phyloP scores from a whole-genome alignment of 805 yeast species.

The Clavispora asparagi region DNA sequence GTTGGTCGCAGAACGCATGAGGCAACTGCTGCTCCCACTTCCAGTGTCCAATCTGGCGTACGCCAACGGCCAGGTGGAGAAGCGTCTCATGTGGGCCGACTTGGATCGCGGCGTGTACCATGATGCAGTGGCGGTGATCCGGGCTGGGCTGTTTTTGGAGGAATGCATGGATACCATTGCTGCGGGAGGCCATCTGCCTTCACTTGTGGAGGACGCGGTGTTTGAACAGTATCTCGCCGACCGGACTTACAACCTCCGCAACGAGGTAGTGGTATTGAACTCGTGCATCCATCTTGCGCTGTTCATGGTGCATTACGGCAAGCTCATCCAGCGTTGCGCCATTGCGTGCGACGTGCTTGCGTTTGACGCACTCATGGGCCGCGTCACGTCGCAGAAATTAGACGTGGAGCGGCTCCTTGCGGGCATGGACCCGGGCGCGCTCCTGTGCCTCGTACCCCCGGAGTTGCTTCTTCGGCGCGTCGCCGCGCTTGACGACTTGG shows the following conservation, averaged over 20 bases:
- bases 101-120: conserved; percentile 2
- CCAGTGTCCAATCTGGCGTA: conserved; percentile 14
- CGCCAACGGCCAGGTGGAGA: conserved; percentile 1
- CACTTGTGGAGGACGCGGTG: not conserved
- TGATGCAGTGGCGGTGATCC: conserved; percentile 8
- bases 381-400: conserved; percentile 1
- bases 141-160: conserved; percentile 10
- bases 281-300: conserved; percentile 27
- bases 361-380: conserved; percentile 29
- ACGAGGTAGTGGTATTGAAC: conserved; percentile 28
- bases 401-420: not conserved
- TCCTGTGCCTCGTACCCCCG: not conserved
- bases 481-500: conserved; percentile 11
- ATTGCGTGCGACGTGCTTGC: conserved; percentile 28
- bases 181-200: not conserved
- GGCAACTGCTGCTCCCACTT: conserved; percentile 9
- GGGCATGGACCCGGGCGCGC: not conserved
- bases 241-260: conserved; percentile 4
- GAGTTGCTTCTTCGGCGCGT: conserved; percentile 13
- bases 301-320: conserved; percentile 24
- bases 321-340: conserved; percentile 14
- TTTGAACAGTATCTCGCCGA: conserved; percentile 5
- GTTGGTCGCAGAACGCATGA: too few species aligned
- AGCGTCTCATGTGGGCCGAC: conserved; percentile 1
- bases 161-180: conserved; percentile 9